phyloP scores from a whole-genome alignment of 345 rosid species.

The Euphorbia pulcherrima region DNA sequence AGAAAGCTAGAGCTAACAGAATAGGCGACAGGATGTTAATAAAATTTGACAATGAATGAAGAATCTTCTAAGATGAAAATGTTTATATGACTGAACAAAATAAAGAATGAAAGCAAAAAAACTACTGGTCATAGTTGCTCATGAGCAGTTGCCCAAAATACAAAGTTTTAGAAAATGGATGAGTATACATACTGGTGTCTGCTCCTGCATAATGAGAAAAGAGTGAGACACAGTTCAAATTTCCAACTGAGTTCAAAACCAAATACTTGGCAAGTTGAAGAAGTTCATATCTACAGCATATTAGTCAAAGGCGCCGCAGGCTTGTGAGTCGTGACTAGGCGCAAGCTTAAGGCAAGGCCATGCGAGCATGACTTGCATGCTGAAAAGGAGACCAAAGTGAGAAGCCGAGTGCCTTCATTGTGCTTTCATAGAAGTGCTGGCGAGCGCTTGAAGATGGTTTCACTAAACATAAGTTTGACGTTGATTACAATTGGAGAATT shows the following conservation, averaged over 20 bases:
- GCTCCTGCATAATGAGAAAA: neutral
- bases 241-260: conserved; percentile 4
- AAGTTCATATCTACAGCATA: neutral
- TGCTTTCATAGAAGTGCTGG: too few relatives aligned
- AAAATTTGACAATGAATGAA: neutral
- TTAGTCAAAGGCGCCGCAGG: too few relatives aligned
- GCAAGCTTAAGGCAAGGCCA: too few relatives aligned
- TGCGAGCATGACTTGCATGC: too few relatives aligned
- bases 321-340: too few relatives aligned
- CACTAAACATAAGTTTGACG: too few relatives aligned
- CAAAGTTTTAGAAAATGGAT: neutral
- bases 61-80: neutral
- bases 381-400: too few relatives aligned
- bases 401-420: too few relatives aligned
- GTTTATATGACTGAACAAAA: neutral
- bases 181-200: neutral
- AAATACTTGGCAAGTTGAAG: neutral
- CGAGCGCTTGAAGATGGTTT: too few relatives aligned
- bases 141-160: neutral
- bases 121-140: neutral
- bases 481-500: too few relatives aligned
- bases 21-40: too few relatives aligned
- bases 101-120: neutral
- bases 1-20: neutral
- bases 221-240: too few relatives aligned